These are phyloP conservation scores for Corynascus novoguineensis DNA, from an alignment of 495 filamentous ascomycete species.

Conservation along the genomic window DNA sequence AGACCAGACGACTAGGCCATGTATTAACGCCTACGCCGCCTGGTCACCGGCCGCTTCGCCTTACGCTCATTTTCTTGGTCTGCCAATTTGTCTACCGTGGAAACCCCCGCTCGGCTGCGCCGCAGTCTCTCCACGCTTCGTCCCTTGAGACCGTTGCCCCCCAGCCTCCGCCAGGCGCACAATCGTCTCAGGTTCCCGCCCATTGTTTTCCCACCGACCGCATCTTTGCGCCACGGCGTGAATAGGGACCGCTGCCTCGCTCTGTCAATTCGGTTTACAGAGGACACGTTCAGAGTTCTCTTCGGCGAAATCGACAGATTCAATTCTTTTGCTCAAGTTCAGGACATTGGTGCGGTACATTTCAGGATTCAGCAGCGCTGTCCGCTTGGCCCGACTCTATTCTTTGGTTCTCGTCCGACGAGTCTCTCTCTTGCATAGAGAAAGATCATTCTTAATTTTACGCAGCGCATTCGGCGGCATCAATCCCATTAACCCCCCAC, in stretches of 20 bases:
- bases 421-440: not conserved
- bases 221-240: not conserved
- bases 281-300: not conserved
- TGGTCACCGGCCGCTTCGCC: constrained; percentile 4
- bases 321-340: not conserved
- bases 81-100: not conserved
- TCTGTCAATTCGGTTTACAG: not conserved
- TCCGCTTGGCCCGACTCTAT: constrained; percentile 16
- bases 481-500: constrained; percentile 3
- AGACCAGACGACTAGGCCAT: constrained; percentile 8
- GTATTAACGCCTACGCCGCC: constrained; percentile 15
- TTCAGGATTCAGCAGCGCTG: constrained; percentile 37
- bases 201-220: not conserved
- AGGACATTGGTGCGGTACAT: constrained; percentile 1
- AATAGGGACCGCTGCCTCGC: not conserved
- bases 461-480: not conserved
- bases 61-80: constrained; percentile 12
- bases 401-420: not conserved
- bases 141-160: not conserved
- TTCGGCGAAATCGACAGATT: constrained; percentile 1
- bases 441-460: not conserved
- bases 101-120: constrained; percentile 18
- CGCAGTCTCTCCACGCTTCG: constrained; percentile 16
- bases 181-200: not conserved
- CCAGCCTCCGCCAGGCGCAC: constrained; percentile 14